Conservation (phyloP, 108 stramenopile species). For the Parietichytrium sp. region DNA sequence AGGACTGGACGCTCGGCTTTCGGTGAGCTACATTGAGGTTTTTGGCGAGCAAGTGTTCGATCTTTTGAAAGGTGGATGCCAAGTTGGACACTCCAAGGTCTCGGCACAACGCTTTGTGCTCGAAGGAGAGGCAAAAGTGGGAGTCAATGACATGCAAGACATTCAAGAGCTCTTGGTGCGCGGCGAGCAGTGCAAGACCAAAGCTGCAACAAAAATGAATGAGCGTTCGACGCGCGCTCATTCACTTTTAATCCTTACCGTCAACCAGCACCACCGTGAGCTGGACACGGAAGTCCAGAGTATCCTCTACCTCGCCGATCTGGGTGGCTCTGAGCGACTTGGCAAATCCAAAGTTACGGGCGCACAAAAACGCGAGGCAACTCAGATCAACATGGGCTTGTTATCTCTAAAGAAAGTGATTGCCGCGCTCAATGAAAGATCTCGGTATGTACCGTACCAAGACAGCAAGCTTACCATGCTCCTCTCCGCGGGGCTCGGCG, state of each 20-base stretch:
- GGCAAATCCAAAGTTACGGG: constrained; percentile 58
- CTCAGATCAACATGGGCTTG: constrained; percentile 69
- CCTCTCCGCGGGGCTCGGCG: constrained; percentile 65
- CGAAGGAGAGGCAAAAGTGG: constrained; percentile 56
- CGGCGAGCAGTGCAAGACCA: constrained; percentile 62
- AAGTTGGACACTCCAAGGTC: constrained; percentile 62
- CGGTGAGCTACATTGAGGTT: constrained; percentile 66
- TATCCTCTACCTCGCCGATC: constrained; percentile 65
- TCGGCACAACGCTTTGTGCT: constrained; percentile 65
- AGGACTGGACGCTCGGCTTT: constrained; percentile 46
- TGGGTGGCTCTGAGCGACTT: constrained; percentile 69
- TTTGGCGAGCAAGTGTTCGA: constrained; percentile 67
- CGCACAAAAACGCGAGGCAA: constrained; percentile 58
- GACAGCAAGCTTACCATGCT: constrained; percentile 73
- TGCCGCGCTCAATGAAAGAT: constrained; percentile 52
- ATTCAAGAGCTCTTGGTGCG: constrained; percentile 45
- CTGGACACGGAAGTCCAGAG: constrained; percentile 49
- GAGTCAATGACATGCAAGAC: constrained; percentile 46
- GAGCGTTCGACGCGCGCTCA: constrained; percentile 67
- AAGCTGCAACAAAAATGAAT: constrained; percentile 71
- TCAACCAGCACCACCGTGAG: constrained; percentile 55
- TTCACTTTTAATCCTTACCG: constrained; percentile 62
- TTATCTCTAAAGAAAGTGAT: constrained; percentile 66
- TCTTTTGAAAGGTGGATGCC: constrained; percentile 52
- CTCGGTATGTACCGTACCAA: constrained; percentile 63